Conservation (phyloP, 1,284 basidiomycete species). For the Rugosomyces carneus region DNA sequence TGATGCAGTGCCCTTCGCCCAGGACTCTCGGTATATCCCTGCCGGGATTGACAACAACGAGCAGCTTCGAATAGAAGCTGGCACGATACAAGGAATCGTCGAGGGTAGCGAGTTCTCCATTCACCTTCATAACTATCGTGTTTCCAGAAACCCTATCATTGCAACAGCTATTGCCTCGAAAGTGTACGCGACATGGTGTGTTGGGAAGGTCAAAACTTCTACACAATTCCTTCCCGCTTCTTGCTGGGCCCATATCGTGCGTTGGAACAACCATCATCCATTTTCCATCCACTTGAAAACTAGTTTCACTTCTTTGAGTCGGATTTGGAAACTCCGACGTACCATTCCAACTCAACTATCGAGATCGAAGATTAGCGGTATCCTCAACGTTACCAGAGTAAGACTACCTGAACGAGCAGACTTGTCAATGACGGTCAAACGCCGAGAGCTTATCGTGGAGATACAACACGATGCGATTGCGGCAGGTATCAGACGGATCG, state of each 20-base stretch:
- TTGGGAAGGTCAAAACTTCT: constrained; percentile 36
- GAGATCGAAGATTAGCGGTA: constrained; percentile 15
- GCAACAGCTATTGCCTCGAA: constrained; percentile 43
- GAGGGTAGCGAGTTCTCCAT: constrained; percentile 55
- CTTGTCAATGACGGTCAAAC: constrained; percentile 24
- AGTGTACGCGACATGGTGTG: constrained; percentile 52
- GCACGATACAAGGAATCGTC: constrained; percentile 52
- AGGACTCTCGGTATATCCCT: constrained; percentile 41
- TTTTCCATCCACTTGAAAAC: constrained; percentile 34
- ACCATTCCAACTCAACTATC: constrained; percentile 20
- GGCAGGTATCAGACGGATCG: constrained; percentile 15
- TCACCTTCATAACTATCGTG: constrained; percentile 51
- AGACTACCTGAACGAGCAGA: constrained; percentile 23
- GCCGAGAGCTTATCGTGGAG: constrained; percentile 19
- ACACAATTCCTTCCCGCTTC: constrained; percentile 24
- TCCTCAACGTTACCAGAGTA: constrained; percentile 25
- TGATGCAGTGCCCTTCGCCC: constrained; percentile 45
- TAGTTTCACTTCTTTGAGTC: constrained; percentile 23
- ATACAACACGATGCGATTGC: constrained; percentile 22
- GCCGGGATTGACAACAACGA: constrained; percentile 34
- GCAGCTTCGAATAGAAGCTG: constrained; percentile 44
- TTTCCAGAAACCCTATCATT: constrained; percentile 50
- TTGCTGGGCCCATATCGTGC: constrained; percentile 50
- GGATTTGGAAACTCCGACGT: constrained; percentile 24
- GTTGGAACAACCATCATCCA: constrained; percentile 48